phyloP scores from a whole-genome alignment of 768 basidiomycete species.

The Fomitopsis serialis region DNA sequence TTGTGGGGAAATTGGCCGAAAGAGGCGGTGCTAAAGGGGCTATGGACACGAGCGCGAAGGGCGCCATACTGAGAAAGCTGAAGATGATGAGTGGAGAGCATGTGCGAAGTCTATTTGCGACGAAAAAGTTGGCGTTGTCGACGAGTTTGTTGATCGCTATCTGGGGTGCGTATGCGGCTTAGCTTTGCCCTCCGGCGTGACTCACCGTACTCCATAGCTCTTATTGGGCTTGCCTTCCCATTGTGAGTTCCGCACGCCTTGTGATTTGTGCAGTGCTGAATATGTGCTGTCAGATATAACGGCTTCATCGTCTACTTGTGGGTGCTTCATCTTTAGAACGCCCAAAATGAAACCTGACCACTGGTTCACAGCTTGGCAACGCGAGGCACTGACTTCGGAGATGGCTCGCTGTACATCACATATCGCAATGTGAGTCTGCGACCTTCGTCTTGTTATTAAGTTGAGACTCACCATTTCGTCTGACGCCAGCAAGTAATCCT shows the following conservation, averaged over 20 bases:
- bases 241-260: slow-evolving; percentile 36
- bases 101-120: slow-evolving; percentile 44
- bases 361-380: slow-evolving; percentile 42
- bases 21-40: slow-evolving; percentile 6
- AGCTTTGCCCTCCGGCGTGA: not conserved
- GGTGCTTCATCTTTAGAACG: no score
- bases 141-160: slow-evolving; percentile 1
- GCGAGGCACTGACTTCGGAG: slow-evolving; percentile 64
- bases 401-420: slow-evolving; percentile 62
- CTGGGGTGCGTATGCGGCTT: not conserved
- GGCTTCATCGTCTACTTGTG: slow-evolving; percentile 50
- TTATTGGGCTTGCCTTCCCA: slow-evolving; percentile 76
- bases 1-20: slow-evolving; percentile 4
- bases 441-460: not conserved
- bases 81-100: slow-evolving; percentile 36
- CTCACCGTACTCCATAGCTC: slow-evolving; percentile 16
- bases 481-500: slow-evolving; percentile 44
- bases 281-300: slow-evolving; percentile 33
- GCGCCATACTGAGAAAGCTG: slow-evolving; percentile 35
- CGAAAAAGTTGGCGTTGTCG: slow-evolving; percentile 38
- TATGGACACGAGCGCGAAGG: slow-evolving; percentile 31
- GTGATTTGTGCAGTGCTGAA: not conserved
- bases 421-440: slow-evolving; percentile 56
- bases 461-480: not conserved
- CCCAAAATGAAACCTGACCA: no score